Base-by-base conservation (phyloP, 371 early-diverging fungal species). In the Synchytrium microbalum region DNA sequence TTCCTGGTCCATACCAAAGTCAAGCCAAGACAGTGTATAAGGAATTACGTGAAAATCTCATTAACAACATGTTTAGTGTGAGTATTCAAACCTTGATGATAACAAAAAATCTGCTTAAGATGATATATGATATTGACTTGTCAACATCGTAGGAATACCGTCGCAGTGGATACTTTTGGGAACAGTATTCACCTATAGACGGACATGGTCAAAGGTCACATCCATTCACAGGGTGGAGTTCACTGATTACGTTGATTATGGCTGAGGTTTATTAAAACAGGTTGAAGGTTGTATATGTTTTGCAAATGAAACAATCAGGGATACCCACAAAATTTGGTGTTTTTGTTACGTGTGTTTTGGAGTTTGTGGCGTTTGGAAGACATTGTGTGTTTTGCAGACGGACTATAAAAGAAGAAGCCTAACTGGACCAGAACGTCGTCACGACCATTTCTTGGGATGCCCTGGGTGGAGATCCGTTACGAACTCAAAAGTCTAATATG, bases 161-260 rank as follows among this genome's bases (percentile, higher is more conserved):
- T 46, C 67, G 79, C n/a, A 89, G 92, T 1, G 91, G 93, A 16
- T 93, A 84, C 73, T 84, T 92, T 23, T 95, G 92, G 92, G 95
- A 96, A 72, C 93, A 95, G 71, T 96, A 95, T 74, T 82, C 84
- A n/a, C 82, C 84, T 14, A 67, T 72, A 26, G 83, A 79, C 58
- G 97, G 97, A n/a, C 59, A 80, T 28, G 94, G 95, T 2, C 75
- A 84, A 61, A 79, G 91, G 46, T 88, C 90, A 56, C 93, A 93
- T 74, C 97, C 96, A 32, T 96, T 96, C 65, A 95, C 94, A 5
- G 97, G 97, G 10, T 96, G 97, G 97, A 91, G 92, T 0, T 78
- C 92, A 59, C 79, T 93, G 59, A 79, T 93, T 3, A 72, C 88
- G 32, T 75, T 90, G 38, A 90, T 93, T 58, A 95, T 96, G 85